Evolutionary conservation across 257 asterid genomes (phyloP).

Genomic region (Phtheirospermum japonicum): DNA sequence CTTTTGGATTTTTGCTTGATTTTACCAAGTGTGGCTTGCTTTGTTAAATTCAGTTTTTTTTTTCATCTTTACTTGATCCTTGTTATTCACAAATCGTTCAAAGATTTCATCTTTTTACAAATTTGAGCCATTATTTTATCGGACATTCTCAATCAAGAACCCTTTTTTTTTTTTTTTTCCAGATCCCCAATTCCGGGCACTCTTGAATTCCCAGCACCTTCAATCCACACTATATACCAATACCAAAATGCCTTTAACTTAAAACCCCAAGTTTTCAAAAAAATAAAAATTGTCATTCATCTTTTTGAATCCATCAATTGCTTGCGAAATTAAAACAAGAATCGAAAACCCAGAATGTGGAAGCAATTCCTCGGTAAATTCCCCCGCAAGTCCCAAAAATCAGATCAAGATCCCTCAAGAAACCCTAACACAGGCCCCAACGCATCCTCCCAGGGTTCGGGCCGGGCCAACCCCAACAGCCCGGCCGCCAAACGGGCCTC

Average conservation of each 20-base stretch:
- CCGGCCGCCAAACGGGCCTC: slow-evolving; percentile 51
- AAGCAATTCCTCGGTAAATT: slow-evolving; percentile 66
- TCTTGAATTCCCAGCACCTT: slow-evolving; percentile 26
- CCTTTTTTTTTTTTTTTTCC: slow-evolving; percentile 5
- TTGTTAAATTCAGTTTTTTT: slow-evolving; percentile 32
- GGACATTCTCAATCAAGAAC: slow-evolving; percentile 5
- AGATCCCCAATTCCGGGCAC: slow-evolving; percentile 40
- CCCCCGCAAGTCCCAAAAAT: slow-evolving; percentile 62
- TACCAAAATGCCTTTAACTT: slow-evolving; percentile 37
- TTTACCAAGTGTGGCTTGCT: neutral
- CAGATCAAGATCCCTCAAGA: slow-evolving; percentile 44
- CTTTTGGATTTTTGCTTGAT: slow-evolving; percentile 21
- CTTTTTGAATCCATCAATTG: slow-evolving; percentile 19
- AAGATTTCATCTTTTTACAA: slow-evolving; percentile 31
- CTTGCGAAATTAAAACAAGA: neutral
- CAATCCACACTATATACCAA: slow-evolving; percentile 23
- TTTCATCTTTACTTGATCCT: slow-evolving; percentile 12
- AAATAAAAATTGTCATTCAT: neutral
- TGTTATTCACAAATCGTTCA: slow-evolving; percentile 22
- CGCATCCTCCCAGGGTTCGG: slow-evolving; percentile 30
- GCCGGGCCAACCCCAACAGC: slow-evolving; percentile 37
- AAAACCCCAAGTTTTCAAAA: slow-evolving; percentile 27
- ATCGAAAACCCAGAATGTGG: slow-evolving; percentile 61
- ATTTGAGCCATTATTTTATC: slow-evolving; percentile 23
- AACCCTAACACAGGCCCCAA: slow-evolving; percentile 38